A percentile compares a stretch with the other conserved stretches of the same genome.
Evolutionary conservation across 2,329 filamentous ascomycete species (phyloP).

Genomic region (Leptosphaerulina australis): DNA sequence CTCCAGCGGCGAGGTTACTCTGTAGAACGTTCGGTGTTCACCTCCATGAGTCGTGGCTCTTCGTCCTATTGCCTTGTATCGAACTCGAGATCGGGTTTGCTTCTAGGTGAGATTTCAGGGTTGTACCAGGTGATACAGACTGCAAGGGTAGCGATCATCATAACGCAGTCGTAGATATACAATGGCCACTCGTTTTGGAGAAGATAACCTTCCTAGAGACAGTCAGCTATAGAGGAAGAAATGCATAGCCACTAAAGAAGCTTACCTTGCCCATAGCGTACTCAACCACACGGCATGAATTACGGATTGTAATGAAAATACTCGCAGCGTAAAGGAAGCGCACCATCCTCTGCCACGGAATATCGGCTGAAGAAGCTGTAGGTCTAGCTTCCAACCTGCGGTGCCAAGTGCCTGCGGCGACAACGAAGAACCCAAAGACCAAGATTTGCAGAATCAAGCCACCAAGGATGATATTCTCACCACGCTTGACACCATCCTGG

Average conservation of each 20-base stretch:
- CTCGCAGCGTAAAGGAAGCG: conserved; percentile 49
- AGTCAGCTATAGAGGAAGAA: too few relatives aligned
- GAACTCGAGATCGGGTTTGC: conserved; percentile 31
- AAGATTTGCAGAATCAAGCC: conserved; percentile 64
- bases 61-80: conserved; percentile 21
- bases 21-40: neutral
- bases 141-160: conserved; percentile 33
- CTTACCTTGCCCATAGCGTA: conserved; percentile 47
- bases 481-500: conserved; percentile 40
- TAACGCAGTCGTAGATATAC: conserved; percentile 38
- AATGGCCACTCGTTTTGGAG: conserved; percentile 35
- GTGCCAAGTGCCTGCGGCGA: conserved; percentile 59
- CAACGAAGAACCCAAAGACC: conserved; percentile 63
- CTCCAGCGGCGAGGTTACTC: conserved; percentile 17
- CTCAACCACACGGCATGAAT: conserved; percentile 56
- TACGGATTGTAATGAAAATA: conserved; percentile 54
- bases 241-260: neutral
- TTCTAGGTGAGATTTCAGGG: conserved; percentile 31
- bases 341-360: conserved; percentile 47
- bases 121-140: conserved; percentile 37
- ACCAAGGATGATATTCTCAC: conserved; percentile 61
- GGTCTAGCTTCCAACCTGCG: conserved; percentile 46
- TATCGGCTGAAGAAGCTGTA: conserved; percentile 31
- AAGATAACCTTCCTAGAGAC: conserved; percentile 30
- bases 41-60: neutral